A percentile compares a stretch with the other conserved stretches of the same genome.
phyloP scores from a whole-genome alignment of 148 eudicot species.

The Pouteria glomerata region DNA sequence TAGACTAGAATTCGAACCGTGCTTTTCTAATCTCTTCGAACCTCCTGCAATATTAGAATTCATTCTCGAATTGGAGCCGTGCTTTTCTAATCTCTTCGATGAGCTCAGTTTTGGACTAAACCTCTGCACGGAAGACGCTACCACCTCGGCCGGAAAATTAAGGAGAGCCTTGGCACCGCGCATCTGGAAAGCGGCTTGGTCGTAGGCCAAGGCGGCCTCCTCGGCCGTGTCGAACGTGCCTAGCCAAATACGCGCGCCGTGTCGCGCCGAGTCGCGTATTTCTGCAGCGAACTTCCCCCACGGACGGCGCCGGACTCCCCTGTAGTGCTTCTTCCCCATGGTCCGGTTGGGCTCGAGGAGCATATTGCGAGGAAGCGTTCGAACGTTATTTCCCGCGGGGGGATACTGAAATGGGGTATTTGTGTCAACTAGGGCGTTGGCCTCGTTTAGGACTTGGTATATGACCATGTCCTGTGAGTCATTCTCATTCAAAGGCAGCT shows the following conservation, averaged over 20 bases:
- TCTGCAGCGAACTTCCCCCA: conserved; percentile 77
- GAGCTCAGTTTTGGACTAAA: conserved; percentile 7
- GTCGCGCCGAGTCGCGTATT: conserved; percentile 48
- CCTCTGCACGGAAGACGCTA: conserved; percentile 4
- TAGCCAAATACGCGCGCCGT: conserved; percentile 60
- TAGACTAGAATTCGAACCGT: background rate
- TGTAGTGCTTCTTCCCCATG: conserved; percentile 35
- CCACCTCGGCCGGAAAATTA: conserved; percentile 43
- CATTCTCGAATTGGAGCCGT: conserved; percentile 8
- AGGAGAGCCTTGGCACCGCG: conserved; percentile 62
- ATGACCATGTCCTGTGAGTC: conserved; percentile 69
- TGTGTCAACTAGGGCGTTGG: conserved; percentile 21
- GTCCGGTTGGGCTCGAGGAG: conserved; percentile 5
- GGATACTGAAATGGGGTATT: background rate
- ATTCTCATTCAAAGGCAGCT: conserved; percentile 61
- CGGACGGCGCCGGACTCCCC: conserved; percentile 61
- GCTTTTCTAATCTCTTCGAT: background rate
- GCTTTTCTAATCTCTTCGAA: background rate
- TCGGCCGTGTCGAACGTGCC: conserved; percentile 60
- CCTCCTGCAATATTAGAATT: too few species aligned
- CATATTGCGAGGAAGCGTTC: background rate
- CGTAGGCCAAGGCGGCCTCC: conserved; percentile 72
- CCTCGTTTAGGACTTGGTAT: conserved; percentile 44
- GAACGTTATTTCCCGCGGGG: too few species aligned
- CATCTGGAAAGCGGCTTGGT: conserved; percentile 56